A percentile compares a stretch with the other conserved stretches of the same genome.
Conservation (phyloP, 805 yeast genomes). For the Crinitomyces ghanaensis region DNA sequence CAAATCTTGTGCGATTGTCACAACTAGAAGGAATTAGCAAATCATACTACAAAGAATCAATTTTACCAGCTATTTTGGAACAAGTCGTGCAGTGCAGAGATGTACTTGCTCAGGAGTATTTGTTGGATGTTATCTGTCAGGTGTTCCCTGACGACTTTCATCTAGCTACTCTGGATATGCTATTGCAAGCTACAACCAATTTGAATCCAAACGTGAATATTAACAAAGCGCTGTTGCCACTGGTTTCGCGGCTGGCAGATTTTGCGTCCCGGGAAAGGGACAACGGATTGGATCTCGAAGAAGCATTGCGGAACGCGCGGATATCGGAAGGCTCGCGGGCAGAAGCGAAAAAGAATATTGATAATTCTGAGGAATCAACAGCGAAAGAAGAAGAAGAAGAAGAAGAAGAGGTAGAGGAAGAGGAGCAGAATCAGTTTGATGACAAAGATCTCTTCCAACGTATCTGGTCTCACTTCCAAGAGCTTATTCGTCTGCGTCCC, state of each 20-base stretch:
- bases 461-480: conserved; percentile 55
- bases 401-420: conserved; percentile 10
- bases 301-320: conserved; percentile 1
- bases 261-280: conserved; percentile 17
- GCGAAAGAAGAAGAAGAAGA: conserved; percentile 4
- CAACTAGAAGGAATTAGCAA: conserved; percentile 65
- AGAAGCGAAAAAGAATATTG: conserved; percentile 3
- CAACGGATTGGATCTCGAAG: background rate
- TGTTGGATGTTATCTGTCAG: conserved; percentile 83
- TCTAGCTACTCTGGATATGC: conserved; percentile 53
- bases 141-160: conserved; percentile 94
- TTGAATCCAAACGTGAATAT: conserved; percentile 63
- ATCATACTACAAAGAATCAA: conserved; percentile 32
- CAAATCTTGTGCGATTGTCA: conserved; percentile 78
- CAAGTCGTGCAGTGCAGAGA: conserved; percentile 91
- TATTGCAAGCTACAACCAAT: conserved; percentile 52
- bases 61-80: conserved; percentile 72
- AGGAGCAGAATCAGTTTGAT: conserved; percentile 10
- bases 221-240: conserved; percentile 51
- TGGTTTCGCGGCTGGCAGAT: conserved; percentile 47
- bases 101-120: conserved; percentile 81
- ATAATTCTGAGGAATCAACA: background rate
- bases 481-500: conserved; percentile 45
- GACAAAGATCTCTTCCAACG: conserved; percentile 38
- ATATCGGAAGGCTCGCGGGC: conserved; percentile 3